These are phyloP conservation scores for Trichoderma citrinoviride DNA, from an alignment of 2,329 filamentous ascomycete species.

Conservation along the genomic window DNA sequence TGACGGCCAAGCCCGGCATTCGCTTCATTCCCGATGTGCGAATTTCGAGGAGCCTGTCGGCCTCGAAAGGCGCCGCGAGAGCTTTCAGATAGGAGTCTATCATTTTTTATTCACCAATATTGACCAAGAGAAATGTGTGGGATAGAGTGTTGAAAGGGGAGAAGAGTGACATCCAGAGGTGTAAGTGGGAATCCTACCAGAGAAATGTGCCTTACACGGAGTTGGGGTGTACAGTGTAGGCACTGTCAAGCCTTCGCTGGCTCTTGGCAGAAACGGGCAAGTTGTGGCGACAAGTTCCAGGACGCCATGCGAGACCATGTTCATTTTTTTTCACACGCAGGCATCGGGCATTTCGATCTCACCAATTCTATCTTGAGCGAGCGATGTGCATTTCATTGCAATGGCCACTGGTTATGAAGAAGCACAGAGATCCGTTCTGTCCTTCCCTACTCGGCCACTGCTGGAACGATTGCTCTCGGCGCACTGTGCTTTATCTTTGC, in stretches of 20 bases:
- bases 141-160: neutral
- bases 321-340: neutral
- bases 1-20: slow-evolving; percentile 49
- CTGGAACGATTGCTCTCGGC: neutral
- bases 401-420: neutral
- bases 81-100: slow-evolving; percentile 30
- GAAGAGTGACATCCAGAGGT: neutral
- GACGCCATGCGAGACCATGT: too few species aligned
- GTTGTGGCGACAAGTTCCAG: neutral
- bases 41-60: slow-evolving; percentile 54
- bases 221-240: neutral
- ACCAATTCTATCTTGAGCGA: neutral
- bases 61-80: slow-evolving; percentile 43
- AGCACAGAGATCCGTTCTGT: neutral
- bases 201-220: neutral
- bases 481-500: neutral
- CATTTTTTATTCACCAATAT: neutral
- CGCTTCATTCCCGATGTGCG: slow-evolving; percentile 56
- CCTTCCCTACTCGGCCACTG: neutral
- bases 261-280: neutral
- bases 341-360: neutral
- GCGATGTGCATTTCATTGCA: neutral
- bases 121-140: neutral
- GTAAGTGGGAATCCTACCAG: neutral
- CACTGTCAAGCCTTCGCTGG: neutral